phyloP scores from a whole-genome alignment of 2,329 filamentous ascomycete species.

The Aureobasidium sp. region DNA sequence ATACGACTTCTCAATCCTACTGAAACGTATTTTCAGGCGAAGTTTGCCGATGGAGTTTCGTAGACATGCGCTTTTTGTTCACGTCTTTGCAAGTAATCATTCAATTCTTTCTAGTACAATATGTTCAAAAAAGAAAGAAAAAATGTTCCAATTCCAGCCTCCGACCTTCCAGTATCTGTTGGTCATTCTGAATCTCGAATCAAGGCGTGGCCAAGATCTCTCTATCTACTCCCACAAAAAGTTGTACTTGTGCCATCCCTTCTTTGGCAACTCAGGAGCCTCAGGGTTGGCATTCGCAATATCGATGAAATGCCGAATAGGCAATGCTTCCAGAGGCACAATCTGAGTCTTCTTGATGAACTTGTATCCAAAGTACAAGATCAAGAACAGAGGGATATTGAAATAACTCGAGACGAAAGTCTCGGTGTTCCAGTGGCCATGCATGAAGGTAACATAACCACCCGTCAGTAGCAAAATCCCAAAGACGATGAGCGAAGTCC shows the following conservation, averaged over 20 bases:
- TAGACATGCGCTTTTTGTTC: neutral
- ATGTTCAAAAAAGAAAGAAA: neutral
- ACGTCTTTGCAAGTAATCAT: neutral
- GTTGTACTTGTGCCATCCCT: conserved; percentile 24
- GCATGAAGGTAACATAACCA: conserved; percentile 28
- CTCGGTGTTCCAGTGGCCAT: conserved; percentile 23
- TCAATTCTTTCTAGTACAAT: neutral
- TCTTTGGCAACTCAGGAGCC: conserved; percentile 18
- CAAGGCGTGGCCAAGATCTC: neutral
- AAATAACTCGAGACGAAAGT: conserved; percentile 27
- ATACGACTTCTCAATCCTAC: neutral
- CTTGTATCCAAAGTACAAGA: conserved; percentile 27
- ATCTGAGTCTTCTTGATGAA: conserved; percentile 24
- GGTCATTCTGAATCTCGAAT: neutral
- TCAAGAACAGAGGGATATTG: conserved; percentile 25
- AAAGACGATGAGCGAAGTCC: conserved; percentile 22
- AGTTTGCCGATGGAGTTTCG: neutral
- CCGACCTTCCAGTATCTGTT: neutral
- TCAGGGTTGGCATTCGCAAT: conserved; percentile 25
- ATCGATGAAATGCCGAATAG: conserved; percentile 25
- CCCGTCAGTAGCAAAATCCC: conserved; percentile 24
- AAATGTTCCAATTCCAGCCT: neutral
- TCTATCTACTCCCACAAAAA: conserved; percentile 22
- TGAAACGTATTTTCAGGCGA: neutral
- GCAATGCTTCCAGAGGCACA: conserved; percentile 22